Evolutionary conservation across 306 rosid genomes (phyloP), one percentile per base, ranked within the genome.

Genomic region (Vigna trinervia): DNA sequence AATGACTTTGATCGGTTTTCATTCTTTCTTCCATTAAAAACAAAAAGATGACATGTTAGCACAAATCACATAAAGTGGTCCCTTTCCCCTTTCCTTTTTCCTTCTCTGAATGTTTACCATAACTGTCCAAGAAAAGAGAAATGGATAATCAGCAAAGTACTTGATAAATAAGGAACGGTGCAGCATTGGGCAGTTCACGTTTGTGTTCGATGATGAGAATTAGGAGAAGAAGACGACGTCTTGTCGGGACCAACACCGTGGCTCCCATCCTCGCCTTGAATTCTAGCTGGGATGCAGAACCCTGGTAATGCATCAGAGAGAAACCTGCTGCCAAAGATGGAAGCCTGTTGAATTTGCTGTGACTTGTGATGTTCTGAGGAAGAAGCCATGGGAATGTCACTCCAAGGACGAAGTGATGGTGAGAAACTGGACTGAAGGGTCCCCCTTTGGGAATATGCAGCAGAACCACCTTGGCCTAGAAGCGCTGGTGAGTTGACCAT

Each of bases 391-490:
- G 89, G 85, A 64, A 85, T 82, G 60, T 86, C 89, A 43, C 80
- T 84, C 98, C 98, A 90, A 58, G 85, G 85, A 38, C 91, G 87
- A 82, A 79, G 36, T 5, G 90, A 84, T 1, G 86, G 87, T 60
- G 91, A 54, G 77, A 87, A 91, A 91, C 93, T 93, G 97, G 97
- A 90, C 96, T 94, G 98, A 91, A 93, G 96, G 93, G 98, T 86
- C 83, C 91, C 97, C 97, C 97, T 90, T 68, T 88, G 89, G 77
- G 89, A 56, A 85, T 79, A 84, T 20, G 86, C 66, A 17, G 87
- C 70, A 80, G 78, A 73, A 71, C 48, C 50, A 46, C 88, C 85
- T 71, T 81, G 90, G 74, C 91, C 89, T 11, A 90, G 80, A 82
- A 88, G 69, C 10, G 87, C 67, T 12, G 60, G 61, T 36, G 92